Base-by-base conservation (phyloP, 257 asterid genomes). In the Petunia secreta region DNA sequence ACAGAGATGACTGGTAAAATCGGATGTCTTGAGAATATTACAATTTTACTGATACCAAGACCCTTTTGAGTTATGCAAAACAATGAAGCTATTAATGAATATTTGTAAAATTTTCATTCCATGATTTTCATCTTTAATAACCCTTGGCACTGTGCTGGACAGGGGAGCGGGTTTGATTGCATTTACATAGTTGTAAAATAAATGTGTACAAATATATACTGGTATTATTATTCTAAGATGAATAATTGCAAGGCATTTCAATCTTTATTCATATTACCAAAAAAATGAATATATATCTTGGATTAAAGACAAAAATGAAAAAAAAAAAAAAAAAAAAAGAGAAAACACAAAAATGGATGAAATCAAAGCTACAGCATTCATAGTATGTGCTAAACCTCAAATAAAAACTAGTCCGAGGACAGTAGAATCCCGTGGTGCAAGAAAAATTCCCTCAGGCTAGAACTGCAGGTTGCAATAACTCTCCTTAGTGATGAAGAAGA, bases 401-500 rank as follows among this genome's bases (percentile, higher is more conserved):
- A 10, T 13, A 63, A 46, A 14, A 43, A 13, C 75, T 63, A 66
- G 34, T 80, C 52, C 3, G 37, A 82, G 46, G 39, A 73, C 46
- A 78, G 55, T 53, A 48, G 44, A 69, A 76, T 48, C 40, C 85
- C 85, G 44, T 83, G 85, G 64, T 48, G 80, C 77, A 78, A 63
- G 75, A 53, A 79, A 63, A 83, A n/a, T 41, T 39, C 59, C 79
- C 7, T 79, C 85, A 68, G 67, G 43, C 55, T 39, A 71, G 75
- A 40, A 39, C 52, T 52, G 38, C 57, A 37, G 34, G 85, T 83
- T 6, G 75, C 79, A n/a, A 74, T 64, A 13, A 83, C 80, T 71
- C 77, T 83, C 80, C 75, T 65, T 46, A 83, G 68, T 2, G 83
- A 78, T 50, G 82, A 57, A 53, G 83, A 67, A 7, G 83, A 46